Percentiles rank a stretch among this genome's conserved stretches.
Evolutionary conservation across 805 yeast genomes (phyloP).

Genomic region (Starmera pachycereana): DNA sequence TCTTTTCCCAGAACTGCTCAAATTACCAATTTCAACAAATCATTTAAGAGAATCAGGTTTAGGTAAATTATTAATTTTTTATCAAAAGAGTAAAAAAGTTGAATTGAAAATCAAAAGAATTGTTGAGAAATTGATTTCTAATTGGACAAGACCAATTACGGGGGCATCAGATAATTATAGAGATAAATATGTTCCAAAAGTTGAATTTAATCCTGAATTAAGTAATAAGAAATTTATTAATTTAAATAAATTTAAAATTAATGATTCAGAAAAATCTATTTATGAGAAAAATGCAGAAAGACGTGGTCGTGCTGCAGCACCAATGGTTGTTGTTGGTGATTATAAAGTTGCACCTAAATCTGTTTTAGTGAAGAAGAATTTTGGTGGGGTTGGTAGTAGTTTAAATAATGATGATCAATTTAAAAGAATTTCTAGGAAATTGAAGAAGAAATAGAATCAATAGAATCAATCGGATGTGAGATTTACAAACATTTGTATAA

Average conservation of each 20-base stretch:
- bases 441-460: too few species aligned
- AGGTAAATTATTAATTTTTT: slow-evolving; percentile 88
- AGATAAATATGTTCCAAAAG: slow-evolving; percentile 65
- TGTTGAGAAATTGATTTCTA: slow-evolving; percentile 87
- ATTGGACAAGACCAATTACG: slow-evolving; percentile 97
- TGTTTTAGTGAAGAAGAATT: slow-evolving; percentile 31
- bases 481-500: too few species aligned
- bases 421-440: slow-evolving; percentile 33
- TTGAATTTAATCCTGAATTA: slow-evolving; percentile 55
- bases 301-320: slow-evolving; percentile 92
- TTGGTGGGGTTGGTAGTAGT: slow-evolving; percentile 40
- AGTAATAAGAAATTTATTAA: slow-evolving; percentile 18
- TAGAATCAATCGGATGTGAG: too few species aligned
- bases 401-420: slow-evolving; percentile 66
- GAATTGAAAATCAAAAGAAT: slow-evolving; percentile 78
- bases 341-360: slow-evolving; percentile 86
- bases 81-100: slow-evolving; percentile 82
- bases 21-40: slow-evolving; percentile 88
- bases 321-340: slow-evolving; percentile 81
- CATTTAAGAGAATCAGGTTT: slow-evolving; percentile 91
- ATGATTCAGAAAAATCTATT: slow-evolving; percentile 40
- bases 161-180: slow-evolving; percentile 92
- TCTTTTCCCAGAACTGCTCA: slow-evolving; percentile 59
- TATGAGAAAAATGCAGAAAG: slow-evolving; percentile 88
- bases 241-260: slow-evolving; percentile 9